Conservation (phyloP, 495 filamentous ascomycete species). For the Cryomyces minteri region DNA sequence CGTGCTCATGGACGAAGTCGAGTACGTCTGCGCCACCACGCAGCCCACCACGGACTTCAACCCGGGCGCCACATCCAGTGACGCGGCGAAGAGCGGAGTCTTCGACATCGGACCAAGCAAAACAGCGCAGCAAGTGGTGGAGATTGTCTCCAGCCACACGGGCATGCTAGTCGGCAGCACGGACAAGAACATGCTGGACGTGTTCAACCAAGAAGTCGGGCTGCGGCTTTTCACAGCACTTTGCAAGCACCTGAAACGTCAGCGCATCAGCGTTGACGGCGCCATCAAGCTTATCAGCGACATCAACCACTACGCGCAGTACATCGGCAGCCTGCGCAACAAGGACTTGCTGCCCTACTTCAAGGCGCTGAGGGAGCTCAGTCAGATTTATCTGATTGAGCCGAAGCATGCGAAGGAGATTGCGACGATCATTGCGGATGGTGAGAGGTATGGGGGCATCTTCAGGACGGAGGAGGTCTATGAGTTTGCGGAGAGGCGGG, state of each 20-base stretch:
- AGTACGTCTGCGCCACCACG: conserved; percentile 79
- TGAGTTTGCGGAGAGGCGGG: conserved; percentile 84
- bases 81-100: conserved; percentile 19
- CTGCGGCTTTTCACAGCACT: conserved; percentile 74
- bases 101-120: conserved; percentile 66
- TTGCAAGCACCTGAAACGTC: conserved; percentile 96
- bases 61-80: conserved; percentile 32
- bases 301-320: conserved; percentile 83
- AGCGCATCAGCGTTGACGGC: conserved; percentile 77
- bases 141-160: conserved; percentile 73
- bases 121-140: conserved; percentile 64
- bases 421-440: conserved; percentile 85
- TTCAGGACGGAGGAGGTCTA: conserved; percentile 94
- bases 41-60: conserved; percentile 85
- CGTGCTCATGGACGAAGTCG: conserved; percentile 95
- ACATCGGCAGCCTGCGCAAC: conserved; percentile 65
- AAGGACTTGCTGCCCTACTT: conserved; percentile 75
- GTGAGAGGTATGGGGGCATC: conserved; percentile 73
- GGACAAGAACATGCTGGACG: conserved; percentile 93
- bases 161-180: conserved; percentile 82
- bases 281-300: conserved; percentile 89
- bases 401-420: conserved; percentile 80
- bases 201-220: conserved; percentile 97
- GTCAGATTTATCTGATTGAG: conserved; percentile 90
- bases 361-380: conserved; percentile 74